Evolutionary conservation across 1,139 yeast species (phyloP), one percentile per base, ranked within the genome.

Genomic region (Nematodospora anomalae): DNA sequence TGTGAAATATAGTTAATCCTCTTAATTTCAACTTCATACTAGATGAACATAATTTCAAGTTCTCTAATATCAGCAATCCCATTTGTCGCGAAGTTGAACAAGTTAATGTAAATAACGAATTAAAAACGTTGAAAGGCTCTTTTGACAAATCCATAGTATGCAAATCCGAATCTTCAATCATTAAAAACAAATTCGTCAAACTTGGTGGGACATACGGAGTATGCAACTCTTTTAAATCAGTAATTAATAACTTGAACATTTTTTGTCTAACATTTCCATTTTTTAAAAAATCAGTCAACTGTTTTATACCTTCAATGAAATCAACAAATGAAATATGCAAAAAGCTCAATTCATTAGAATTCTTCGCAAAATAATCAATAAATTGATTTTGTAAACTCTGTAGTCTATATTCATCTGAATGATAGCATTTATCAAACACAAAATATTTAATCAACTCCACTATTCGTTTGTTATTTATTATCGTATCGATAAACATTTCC

Each of bases 241-340:
- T 59, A 21, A 60, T 58, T 46, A 64, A 62, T 28, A 65, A 45
- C 48, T 66, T 66, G 47, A 58, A 62, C 16, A 66, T 54, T 38
- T 51, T 51, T 32, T 51, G 51, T 26, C 72, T 45, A n/a, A 64
- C 46, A 40, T 62, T 60, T 13, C 37, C 40, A 35, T 58, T 47
- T 26, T 42, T 38, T 20, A 63, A 44, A 36, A 64, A 65, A 11
- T 42, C 40, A 10, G 62, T 56, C 23, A 64, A 47, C 34, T 57
- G 51, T 6, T 39, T 43, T 11, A 62, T 51, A 1, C 69, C 68
- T 12, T 42, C 43, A 10, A 50, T 32, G 38, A 58, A 60, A 37
- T 65, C 67, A 18, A 55, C 41, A 39, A 64, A 65, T 3, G 70
- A 60, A 27, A 64, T 63, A 38, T 66, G 71, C 22, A 66, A 45